These are phyloP conservation scores for Penicillium fimorum DNA, from an alignment of 495 filamentous ascomycete species.

Conservation along the genomic window DNA sequence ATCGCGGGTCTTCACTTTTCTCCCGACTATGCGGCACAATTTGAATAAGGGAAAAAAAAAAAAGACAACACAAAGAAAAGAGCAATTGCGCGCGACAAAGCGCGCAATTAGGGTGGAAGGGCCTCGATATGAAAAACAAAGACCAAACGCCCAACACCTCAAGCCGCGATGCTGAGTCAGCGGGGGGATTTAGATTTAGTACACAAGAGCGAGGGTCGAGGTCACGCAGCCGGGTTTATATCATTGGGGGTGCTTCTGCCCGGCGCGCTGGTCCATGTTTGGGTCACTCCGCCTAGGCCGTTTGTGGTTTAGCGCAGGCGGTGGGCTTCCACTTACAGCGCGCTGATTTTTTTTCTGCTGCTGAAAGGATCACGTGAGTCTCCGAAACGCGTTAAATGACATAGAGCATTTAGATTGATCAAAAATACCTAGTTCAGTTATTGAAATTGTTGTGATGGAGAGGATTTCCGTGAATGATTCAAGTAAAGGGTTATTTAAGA, in stretches of 20 bases:
- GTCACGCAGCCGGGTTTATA: constrained; percentile 54
- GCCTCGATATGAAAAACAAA: constrained; percentile 17
- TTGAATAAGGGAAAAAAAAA: constrained; percentile 19
- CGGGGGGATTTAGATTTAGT: constrained; percentile 31
- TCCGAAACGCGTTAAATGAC: constrained; percentile 13
- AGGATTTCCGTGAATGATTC: no score
- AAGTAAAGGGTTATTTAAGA: not conserved
- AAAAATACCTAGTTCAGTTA: not conserved
- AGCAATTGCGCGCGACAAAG: constrained; percentile 16
- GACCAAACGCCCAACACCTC: constrained; percentile 24
- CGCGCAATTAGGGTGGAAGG: constrained; percentile 11
- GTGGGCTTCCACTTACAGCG: constrained; percentile 32
- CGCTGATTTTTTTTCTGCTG: constrained; percentile 26
- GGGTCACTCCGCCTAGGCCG: constrained; percentile 36
- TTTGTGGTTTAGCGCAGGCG: constrained; percentile 24
- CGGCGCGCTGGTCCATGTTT: constrained; percentile 48
- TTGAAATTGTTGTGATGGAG: not conserved
- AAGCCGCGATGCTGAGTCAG: constrained; percentile 26
- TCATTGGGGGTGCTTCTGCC: constrained; percentile 47
- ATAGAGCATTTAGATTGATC: constrained; percentile 16
- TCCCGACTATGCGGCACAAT: constrained; percentile 29
- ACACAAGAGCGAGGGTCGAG: constrained; percentile 38
- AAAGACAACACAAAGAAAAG: constrained; percentile 12
- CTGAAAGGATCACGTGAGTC: constrained; percentile 31
- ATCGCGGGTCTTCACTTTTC: constrained; percentile 42